Base-by-base conservation (phyloP, 768 basidiomycete genomes). In the Leccinum pellstonianum region DNA sequence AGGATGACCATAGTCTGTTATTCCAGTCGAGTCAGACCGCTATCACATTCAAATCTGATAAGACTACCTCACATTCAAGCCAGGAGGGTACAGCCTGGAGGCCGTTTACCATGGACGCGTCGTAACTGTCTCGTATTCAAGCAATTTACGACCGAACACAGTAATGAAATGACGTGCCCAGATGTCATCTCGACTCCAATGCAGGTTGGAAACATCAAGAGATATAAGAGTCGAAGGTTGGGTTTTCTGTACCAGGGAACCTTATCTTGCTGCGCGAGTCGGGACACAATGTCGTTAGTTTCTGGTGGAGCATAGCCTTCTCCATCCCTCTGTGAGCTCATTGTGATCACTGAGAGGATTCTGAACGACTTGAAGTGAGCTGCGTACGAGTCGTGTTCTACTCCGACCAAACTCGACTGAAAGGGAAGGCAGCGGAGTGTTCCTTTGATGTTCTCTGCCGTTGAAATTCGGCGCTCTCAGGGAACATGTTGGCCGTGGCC, bases 201-300 rank as follows among this genome's bases (percentile, higher is more conserved):
- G 19, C 43, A 46, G 11, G 43, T 19, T 11, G 43, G 43, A 46
- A 46, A 19, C 43, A 46, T 46, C 19, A 46, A 46, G 43, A 46
- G 43, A 21, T 46, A 46, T 46, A 46, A 46, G 19, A 46, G 19
- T 46, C 43, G 43, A 46, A 46, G 43, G 43, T 21, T 87, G 2
- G 76, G 84, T 63, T 87, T 88, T 61, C 66, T 68, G 69, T 86
- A 86, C 86, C 86, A 88, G 43, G 43, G 43, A 46, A 46, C 6
- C 10, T 21, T 21, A 12, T 46, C 43, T 46, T 46, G 43, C 19
- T 11, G 19, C 11, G 43, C 19, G 5, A 46, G 19, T 9, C 19
- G 43, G 3, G 43, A 46, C 0, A 71, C 66, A 19, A 54, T 23
- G 11, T 51, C 21, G 10, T 55, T 41, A 3, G 10, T 60, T 23